Conservation (phyloP, 164 flowering plant species). For the Chimonanthus salicifolius region DNA sequence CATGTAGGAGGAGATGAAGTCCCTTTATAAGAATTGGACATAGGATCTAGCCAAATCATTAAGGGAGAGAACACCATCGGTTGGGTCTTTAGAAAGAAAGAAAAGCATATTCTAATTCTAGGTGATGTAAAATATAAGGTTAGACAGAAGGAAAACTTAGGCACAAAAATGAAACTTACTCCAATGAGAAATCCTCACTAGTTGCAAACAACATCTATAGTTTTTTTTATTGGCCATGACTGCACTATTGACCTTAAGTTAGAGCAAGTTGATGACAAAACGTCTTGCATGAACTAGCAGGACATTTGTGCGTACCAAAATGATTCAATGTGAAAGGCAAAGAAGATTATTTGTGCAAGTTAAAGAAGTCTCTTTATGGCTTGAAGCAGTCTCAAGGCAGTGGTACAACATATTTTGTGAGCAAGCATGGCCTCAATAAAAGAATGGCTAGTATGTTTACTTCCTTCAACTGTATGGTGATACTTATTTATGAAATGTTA, state of each 20-base stretch:
- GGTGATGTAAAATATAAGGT: not conserved
- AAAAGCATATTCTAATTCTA: not conserved
- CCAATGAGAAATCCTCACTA: not conserved
- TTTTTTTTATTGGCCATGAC: not conserved
- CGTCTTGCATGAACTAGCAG: not conserved
- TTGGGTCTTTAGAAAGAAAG: not conserved
- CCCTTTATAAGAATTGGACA: not conserved
- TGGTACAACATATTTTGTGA: not conserved
- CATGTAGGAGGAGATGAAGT: not conserved
- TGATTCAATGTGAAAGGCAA: not conserved
- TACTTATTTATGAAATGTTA: conserved; percentile 1
- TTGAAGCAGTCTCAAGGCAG: conserved; percentile 4
- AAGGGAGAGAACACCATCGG: not conserved
- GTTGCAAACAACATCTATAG: not conserved
- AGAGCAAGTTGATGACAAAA: not conserved
- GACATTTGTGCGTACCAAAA: not conserved
- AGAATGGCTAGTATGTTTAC: not conserved
- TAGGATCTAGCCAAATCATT: not conserved
- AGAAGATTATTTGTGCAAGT: not conserved
- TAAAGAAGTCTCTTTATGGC: conserved; percentile 1
- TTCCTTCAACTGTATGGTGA: not conserved
- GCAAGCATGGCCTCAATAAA: not conserved
- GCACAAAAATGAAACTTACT: not conserved
- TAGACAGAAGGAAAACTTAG: not conserved
- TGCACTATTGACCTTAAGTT: not conserved